Evolutionary conservation across 1,284 basidiomycete genomes (phyloP).

Genomic region (Xerocomus minutiporus): DNA sequence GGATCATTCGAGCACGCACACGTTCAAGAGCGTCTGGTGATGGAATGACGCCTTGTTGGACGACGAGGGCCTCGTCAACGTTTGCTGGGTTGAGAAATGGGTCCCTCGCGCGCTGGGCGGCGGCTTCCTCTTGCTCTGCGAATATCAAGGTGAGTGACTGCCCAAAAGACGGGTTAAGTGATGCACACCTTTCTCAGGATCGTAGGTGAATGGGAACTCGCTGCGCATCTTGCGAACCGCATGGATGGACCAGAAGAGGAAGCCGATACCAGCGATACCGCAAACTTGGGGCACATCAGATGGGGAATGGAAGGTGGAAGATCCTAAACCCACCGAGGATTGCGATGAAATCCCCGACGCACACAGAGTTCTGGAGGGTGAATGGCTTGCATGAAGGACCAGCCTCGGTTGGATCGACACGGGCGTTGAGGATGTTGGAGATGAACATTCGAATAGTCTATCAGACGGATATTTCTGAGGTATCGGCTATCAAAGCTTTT

Average conservation of each 20-base stretch:
- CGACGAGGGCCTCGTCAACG: constrained; percentile 5
- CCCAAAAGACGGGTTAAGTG: not conserved
- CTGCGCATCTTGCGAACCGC: constrained; percentile 20
- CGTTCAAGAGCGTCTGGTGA: constrained; percentile 6
- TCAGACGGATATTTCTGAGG: not conserved
- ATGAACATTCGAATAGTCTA: not conserved
- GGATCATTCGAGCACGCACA: constrained; percentile 3
- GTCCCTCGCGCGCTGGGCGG: not conserved
- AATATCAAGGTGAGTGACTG: not conserved
- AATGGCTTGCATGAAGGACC: constrained; percentile 15
- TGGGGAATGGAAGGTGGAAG: not conserved
- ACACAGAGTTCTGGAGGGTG: constrained; percentile 8
- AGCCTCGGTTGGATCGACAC: not conserved
- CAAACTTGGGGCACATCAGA: constrained; percentile 8
- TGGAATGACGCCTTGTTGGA: constrained; percentile 2
- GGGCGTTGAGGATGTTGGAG: not conserved
- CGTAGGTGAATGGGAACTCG: constrained; percentile 10
- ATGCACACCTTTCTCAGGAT: not conserved
- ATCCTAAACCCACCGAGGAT: constrained; percentile 17
- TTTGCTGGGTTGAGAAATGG: not conserved
- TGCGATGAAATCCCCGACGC: constrained; percentile 23
- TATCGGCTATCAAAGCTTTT: not conserved
- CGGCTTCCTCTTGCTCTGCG: constrained; percentile 1
- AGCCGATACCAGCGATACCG: constrained; percentile 19
- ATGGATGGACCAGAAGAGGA: constrained; percentile 20